Conservation (phyloP, 2,329 filamentous ascomycete species). For the Fusarium ramigenum region DNA sequence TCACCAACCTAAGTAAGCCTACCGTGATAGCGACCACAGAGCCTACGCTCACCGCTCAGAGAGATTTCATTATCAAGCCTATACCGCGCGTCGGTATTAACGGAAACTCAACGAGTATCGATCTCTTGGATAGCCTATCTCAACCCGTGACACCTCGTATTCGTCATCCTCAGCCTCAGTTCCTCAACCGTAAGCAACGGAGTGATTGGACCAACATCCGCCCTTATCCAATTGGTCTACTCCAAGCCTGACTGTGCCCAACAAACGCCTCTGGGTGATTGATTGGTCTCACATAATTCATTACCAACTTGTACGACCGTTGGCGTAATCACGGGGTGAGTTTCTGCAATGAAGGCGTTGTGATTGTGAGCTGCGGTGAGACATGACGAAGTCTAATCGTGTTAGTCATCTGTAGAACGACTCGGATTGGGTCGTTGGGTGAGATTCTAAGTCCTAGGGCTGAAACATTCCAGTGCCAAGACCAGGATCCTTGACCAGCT, state of each 20-base stretch:
- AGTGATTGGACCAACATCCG: background rate
- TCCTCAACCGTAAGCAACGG: background rate
- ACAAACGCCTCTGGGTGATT: background rate
- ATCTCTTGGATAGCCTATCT: background rate
- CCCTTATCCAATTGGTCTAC: background rate
- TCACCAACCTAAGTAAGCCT: background rate
- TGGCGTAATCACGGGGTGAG: background rate
- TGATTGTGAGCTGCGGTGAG: background rate
- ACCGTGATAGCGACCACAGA: background rate
- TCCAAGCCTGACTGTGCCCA: background rate
- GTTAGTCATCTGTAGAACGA: background rate
- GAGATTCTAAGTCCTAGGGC: background rate
- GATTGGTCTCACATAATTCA: background rate
- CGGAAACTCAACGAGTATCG: background rate
- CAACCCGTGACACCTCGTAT: background rate
- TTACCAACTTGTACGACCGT: background rate
- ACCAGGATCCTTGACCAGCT: background rate
- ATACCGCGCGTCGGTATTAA: background rate
- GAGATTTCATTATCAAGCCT: background rate
- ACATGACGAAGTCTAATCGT: background rate
- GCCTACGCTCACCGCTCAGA: no score
- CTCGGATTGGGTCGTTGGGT: background rate
- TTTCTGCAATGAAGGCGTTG: background rate
- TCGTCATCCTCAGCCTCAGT: background rate
- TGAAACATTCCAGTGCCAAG: background rate